A percentile compares a stretch with the other conserved stretches of the same genome.
phyloP scores from a whole-genome alignment of 768 basidiomycete genomes.

The Suillus brevipes region DNA sequence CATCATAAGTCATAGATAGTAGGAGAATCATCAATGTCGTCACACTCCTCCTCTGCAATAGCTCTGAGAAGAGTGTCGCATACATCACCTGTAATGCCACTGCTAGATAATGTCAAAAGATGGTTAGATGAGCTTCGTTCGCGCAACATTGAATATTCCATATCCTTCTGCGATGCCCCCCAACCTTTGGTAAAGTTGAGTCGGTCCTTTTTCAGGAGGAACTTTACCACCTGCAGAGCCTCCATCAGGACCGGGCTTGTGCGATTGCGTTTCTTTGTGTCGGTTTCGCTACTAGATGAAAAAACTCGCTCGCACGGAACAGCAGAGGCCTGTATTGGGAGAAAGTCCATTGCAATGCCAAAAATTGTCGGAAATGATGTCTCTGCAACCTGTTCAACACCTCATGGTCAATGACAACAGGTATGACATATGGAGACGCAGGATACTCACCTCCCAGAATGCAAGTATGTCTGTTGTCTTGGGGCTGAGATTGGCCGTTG shows the following conservation, averaged over 20 bases:
- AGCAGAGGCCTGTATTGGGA: conserved; percentile 24
- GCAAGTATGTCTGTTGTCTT: not conserved
- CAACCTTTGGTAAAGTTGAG: no score
- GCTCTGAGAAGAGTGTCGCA: no score
- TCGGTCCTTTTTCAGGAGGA: conserved; percentile 15
- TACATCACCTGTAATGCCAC: no score
- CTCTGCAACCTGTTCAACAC: not conserved
- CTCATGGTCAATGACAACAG: not conserved
- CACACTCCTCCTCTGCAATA: no score
- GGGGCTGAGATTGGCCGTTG: not conserved
- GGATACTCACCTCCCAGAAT: not conserved
- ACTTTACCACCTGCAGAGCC: conserved; percentile 31
- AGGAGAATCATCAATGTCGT: no score
- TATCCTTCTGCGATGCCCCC: no score
- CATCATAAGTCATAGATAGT: no score
- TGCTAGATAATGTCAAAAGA: no score
- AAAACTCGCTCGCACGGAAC: conserved; percentile 27
- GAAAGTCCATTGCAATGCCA: conserved; percentile 17
- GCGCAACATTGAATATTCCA: no score
- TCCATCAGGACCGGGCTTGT: conserved; percentile 5
- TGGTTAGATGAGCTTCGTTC: no score
- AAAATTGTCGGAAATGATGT: not conserved
- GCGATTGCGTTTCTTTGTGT: conserved; percentile 4
- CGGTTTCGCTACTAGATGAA: conserved; percentile 15
- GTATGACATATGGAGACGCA: not conserved